Base-by-base conservation (phyloP, 164 flowering plant species). In the Kalanchoe fedtschenkoi region DNA sequence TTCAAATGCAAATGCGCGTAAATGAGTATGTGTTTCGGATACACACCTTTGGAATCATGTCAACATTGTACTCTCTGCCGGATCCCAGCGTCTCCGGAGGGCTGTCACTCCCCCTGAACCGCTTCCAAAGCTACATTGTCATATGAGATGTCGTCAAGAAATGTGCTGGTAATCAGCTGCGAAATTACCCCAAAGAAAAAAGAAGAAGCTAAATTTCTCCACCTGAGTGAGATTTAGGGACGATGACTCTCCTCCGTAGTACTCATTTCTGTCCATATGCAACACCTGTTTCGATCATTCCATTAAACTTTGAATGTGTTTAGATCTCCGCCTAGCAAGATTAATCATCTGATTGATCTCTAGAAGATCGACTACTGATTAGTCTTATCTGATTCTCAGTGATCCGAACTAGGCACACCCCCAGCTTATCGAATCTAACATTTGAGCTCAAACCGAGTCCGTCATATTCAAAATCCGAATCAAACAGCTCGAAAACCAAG, bases 241-340 rank as follows among this genome's bases (percentile, higher is more conserved):
- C 37, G 79, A 70, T 16, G 95, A 89, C 35, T 78, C 96, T 62
- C 96, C 96, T 71, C 96, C n/a, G n/a, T n/a, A n/a, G n/a, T n/a
- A n/a, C n/a, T n/a, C n/a, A n/a, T n/a, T n/a, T n/a, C n/a, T n/a
- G 51, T 89, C 96, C 95, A 89, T 87, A 66, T 89, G 96, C 68
- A 89, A 62, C 33, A 87, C 96, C 96, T 89, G 77, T 69, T 66
- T 60, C 66, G 60, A 61, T 10, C 44, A 17, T 17, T n/a, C n/a
- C n/a, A n/a, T n/a, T n/a, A n/a, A n/a, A n/a, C n/a, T n/a, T n/a
- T n/a, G n/a, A n/a, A n/a, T n/a, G n/a, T n/a, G n/a, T n/a, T n/a
- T n/a, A n/a, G n/a, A n/a, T n/a, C n/a, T n/a, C 44, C 11, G 11
- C 16, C 44, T 10, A 28, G 11, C 7, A 53, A 28, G 28, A 53